Conservation (phyloP, 768 basidiomycete genomes). For the Kwoniella newhampshirensis region DNA sequence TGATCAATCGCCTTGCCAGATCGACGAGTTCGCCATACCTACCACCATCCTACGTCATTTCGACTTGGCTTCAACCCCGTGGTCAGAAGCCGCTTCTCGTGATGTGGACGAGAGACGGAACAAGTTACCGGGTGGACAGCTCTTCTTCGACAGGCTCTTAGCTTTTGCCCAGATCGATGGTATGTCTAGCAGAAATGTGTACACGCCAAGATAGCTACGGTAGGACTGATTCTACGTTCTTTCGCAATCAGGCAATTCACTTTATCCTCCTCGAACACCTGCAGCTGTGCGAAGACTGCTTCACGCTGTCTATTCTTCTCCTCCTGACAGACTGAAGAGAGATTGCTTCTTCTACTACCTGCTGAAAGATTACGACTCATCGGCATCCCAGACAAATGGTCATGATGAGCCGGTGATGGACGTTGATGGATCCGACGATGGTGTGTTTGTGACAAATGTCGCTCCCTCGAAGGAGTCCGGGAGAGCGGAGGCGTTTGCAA, state of each 20-base stretch:
- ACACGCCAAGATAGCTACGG: neutral
- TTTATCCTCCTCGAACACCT: conserved; percentile 43
- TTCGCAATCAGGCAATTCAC: conserved; percentile 15
- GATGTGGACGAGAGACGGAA: conserved; percentile 20
- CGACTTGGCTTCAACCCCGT: conserved; percentile 37
- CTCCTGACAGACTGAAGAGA: conserved; percentile 37
- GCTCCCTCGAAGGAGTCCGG: neutral
- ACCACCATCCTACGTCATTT: conserved; percentile 38
- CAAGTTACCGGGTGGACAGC: conserved; percentile 19
- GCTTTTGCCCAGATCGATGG: conserved; percentile 36
- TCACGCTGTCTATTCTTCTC: conserved; percentile 27
- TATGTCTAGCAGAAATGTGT: conserved; percentile 18
- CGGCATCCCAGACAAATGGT: neutral
- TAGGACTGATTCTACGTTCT: neutral
- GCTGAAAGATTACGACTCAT: conserved; percentile 29
- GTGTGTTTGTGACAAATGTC: neutral
- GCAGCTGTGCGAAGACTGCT: conserved; percentile 34
- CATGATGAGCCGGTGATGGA: conserved; percentile 18
- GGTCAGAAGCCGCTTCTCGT: conserved; percentile 12
- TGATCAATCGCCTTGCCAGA: conserved; percentile 1
- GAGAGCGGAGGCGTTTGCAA: conserved; percentile 32
- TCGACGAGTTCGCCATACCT: conserved; percentile 37
- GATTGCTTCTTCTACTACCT: conserved; percentile 49
- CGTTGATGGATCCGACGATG: conserved; percentile 15
- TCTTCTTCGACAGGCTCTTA: conserved; percentile 42